phyloP scores from a whole-genome alignment of 306 rosid species.

The Inga laurina region DNA sequence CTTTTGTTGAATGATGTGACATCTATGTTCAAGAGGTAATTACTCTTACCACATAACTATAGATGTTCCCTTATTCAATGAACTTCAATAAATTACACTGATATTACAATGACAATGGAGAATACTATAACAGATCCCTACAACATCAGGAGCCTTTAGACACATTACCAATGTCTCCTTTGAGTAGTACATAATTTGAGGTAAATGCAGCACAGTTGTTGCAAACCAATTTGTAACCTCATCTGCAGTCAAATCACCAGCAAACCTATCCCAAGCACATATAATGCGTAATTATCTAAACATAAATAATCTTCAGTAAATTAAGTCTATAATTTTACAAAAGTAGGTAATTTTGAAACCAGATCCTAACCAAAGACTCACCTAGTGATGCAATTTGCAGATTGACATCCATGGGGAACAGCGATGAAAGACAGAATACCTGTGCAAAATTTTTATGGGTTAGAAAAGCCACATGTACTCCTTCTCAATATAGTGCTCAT shows the following conservation, averaged over 20 bases:
- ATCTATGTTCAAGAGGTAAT: not conserved
- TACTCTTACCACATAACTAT: constrained; percentile 1
- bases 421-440: constrained; percentile 82
- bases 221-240: constrained; percentile 89
- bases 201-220: constrained; percentile 67
- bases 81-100: constrained; percentile 13
- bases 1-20: not conserved
- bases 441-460: constrained; percentile 38
- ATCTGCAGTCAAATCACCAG: constrained; percentile 66
- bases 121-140: not conserved
- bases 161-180: constrained; percentile 78
- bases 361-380: constrained; percentile 46
- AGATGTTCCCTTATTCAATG: constrained; percentile 30
- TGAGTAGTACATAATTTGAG: constrained; percentile 81
- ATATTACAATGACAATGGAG: not conserved
- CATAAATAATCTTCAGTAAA: not conserved
- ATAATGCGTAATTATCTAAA: constrained; percentile 9
- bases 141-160: constrained; percentile 3
- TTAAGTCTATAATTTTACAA: constrained; percentile 2
- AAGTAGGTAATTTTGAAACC: constrained; percentile 6
- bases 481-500: not conserved
- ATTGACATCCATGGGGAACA: constrained; percentile 64
- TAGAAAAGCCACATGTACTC: constrained; percentile 9
- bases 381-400: constrained; percentile 69
- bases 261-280: constrained; percentile 54